Conservation (phyloP, 805 yeast genomes). For the Cyberlindnera suaveolens region DNA sequence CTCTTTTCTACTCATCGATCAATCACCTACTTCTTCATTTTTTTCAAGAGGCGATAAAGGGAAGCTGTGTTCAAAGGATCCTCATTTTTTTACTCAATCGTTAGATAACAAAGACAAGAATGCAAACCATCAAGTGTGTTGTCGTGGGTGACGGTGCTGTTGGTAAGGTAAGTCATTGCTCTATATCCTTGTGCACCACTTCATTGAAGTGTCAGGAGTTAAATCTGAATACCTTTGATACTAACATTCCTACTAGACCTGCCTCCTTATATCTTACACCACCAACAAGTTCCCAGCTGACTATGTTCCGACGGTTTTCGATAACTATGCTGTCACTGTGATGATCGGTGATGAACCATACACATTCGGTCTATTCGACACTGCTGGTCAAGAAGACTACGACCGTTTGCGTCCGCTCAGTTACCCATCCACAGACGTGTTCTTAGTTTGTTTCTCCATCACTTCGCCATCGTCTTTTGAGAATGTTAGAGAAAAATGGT, state of each 20-base stretch:
- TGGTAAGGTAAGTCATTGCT: conserved; percentile 53
- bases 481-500: conserved; percentile 97
- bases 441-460: conserved; percentile 91
- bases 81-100: background rate
- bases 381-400: conserved; percentile 99
- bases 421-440: conserved; percentile 96
- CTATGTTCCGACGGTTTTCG: conserved; percentile 98
- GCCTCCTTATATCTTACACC: conserved; percentile 91
- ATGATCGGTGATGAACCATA: conserved; percentile 98
- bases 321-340: conserved; percentile 89
- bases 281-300: conserved; percentile 97
- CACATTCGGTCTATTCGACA: conserved; percentile 94
- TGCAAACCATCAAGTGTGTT: conserved; percentile 78
- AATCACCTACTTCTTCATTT: too few relatives aligned
- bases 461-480: conserved; percentile 97
- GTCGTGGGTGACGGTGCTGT: conserved; percentile 99
- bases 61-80: too few relatives aligned
- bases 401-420: conserved; percentile 95
- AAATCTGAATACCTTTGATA: background rate
- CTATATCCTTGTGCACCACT: background rate
- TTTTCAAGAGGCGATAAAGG: too few relatives aligned
- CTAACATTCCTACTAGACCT: conserved; percentile 44
- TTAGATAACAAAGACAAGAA: conserved; percentile 8
- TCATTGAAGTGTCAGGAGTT: background rate
- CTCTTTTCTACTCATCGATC: too few relatives aligned